Base-by-base conservation (phyloP, 192 early-diverging fungal genomes). In the Podila horticola region DNA sequence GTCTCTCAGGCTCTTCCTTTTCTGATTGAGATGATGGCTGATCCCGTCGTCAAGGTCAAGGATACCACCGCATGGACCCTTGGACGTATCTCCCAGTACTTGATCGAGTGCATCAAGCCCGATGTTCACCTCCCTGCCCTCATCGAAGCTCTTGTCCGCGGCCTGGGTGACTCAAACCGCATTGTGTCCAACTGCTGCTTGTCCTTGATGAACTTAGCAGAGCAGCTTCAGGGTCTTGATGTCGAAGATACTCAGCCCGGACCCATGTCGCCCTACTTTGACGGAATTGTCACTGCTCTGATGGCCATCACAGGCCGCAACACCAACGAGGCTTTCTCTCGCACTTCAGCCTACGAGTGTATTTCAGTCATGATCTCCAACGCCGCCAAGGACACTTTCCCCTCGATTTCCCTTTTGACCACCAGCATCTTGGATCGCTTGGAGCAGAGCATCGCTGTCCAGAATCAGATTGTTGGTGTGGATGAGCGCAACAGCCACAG, bases 11-110 rank as follows among this genome's bases (percentile, higher is more conserved):
- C 96, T 4, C 89, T 98, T 26, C 96, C 97, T 13, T 87, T 95
- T 58, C 84, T 98, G 67, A 94, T 98, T 73, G 88, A 91, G 50
- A 92, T 95, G 91, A 93, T 95, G 91, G 91, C 90, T 64, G 98
- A 99, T 79, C 90, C 90, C 41, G 87, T 91, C 29, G 77, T 95
- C 28, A 92, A 96, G 66, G 96, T 99, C 67, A 97, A 98, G 86
- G 98, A 99, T 83, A 94, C 97, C 22, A 94, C 97, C 9, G 97
- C 97, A 20, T 99, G 98, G 98, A 95, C 96, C n/a, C 85, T 99
- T 13, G 97, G 98, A 65, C 93, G 97, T 67, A 95, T 99, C 30
- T 97, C 90, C 62, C 95, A 98, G 64, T 77, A 92, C 55, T 71
- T 96, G 58, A 87, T 90, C 49, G 87, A 91, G 38, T 91, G 90